Percentiles rank a stretch among this genome's conserved stretches.
These are phyloP conservation scores for Naegleria lovaniensis DNA, from an alignment of 208 protist species.

Conservation along the genomic window DNA sequence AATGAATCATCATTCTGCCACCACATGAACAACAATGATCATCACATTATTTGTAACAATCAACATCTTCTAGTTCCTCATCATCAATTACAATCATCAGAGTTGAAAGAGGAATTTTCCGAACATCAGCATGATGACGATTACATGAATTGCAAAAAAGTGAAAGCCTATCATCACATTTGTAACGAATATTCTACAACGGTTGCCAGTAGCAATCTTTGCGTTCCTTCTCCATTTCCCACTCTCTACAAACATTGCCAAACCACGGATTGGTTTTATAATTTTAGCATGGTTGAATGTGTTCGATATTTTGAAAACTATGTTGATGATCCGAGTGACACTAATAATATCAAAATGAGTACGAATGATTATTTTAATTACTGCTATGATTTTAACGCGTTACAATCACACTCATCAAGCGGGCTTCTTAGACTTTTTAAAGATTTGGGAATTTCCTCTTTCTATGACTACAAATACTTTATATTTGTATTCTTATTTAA, in stretches of 20 bases:
- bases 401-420: neutral
- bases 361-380: neutral
- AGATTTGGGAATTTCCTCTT: neutral
- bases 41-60: no score
- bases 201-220: neutral
- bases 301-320: neutral
- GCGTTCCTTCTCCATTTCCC: neutral
- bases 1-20: neutral
- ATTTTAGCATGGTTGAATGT: neutral
- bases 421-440: neutral
- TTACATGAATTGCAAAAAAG: neutral
- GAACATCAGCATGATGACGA: no score
- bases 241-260: neutral
- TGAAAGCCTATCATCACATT: neutral
- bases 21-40: no score
- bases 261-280: neutral
- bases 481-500: conserved; percentile 17
- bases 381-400: neutral
- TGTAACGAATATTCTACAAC: neutral
- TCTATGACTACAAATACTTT: conserved; percentile 6
- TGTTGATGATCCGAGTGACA: neutral
- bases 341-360: neutral
- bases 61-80: no score
- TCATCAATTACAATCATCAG: no score
- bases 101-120: no score